Base-by-base conservation (phyloP, 176 grass and related monocot species). In the Phragmites australis region DNA sequence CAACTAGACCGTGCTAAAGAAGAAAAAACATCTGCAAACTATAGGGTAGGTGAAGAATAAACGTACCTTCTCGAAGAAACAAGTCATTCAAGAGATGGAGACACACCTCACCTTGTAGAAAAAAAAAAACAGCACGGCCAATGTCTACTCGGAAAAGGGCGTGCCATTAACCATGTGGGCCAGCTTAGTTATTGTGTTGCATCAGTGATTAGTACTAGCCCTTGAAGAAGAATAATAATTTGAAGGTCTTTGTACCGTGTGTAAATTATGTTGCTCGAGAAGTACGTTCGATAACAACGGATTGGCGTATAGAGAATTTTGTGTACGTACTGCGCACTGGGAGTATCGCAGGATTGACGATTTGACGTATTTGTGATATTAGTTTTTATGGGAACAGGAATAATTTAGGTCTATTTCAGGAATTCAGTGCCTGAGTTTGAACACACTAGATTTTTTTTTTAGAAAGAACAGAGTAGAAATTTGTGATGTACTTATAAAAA, bases 31-130 rank as follows among this genome's bases (percentile, higher is more conserved):
- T 55, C 19, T 64, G 31, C 77, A 54, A 71, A 72, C 26, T 56
- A 63, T 12, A 47, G 60, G 74, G 76, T 86, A 26, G 84, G 76
- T 86, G 84, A 80, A 80, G 84, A 86, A 68, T 86, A 80, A 78
- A 23, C 9, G 67, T 65, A 55, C 68, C 76, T 86, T 86, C 84
- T 86, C 68, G 84, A 86, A 65, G 84, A 74, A 80, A 80, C 48
- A 79, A 79, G 68, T 80, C 84, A 46, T 74, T 30, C 37, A 66
- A 86, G 27, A 21, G 45, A 72, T 79, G 0, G 47, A 31, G 83
- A 85, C 75, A n/a, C 75, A 9, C 26, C 65, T 78, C 75, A 13
- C 83, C 17, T 64, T 44, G 63, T 19, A 44, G 73, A 11, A 79
- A 71, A 17, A n/a, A n/a, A n/a, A 83, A 79, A 79, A 34, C 83